Evolutionary conservation across 164 flowering plant genomes (phyloP).

Genomic region (Sedum album): DNA sequence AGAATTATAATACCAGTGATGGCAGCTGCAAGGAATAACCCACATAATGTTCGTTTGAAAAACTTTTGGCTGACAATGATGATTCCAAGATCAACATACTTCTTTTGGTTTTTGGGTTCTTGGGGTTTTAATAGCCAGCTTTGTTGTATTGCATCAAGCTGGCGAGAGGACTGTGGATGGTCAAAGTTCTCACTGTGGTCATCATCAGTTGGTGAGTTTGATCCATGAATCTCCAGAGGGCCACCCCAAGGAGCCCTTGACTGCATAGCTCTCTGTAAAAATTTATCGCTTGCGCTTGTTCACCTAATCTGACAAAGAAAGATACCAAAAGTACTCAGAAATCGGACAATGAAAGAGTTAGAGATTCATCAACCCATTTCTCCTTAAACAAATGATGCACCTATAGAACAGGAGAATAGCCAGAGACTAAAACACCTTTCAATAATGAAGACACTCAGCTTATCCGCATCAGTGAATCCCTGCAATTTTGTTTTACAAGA

Average conservation of each 20-base stretch:
- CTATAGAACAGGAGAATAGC: not conserved
- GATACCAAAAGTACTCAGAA: not conserved
- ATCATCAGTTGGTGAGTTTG: not conserved
- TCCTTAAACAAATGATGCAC: not conserved
- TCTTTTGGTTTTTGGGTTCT: constrained; percentile 3
- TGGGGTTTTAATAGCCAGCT: constrained; percentile 9
- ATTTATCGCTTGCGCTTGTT: not conserved
- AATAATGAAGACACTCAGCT: not conserved
- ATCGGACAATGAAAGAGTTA: not conserved
- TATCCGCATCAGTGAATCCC: not conserved
- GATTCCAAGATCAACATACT: constrained; percentile 10
- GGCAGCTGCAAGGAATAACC: not conserved
- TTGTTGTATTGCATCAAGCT: constrained; percentile 5
- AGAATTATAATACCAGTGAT: not conserved
- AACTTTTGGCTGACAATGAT: constrained; percentile 7
- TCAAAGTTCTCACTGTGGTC: constrained; percentile 2
- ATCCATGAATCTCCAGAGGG: not conserved
- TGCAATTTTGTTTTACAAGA: not conserved
- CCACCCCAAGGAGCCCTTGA: constrained; percentile 10
- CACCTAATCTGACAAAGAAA: not conserved
- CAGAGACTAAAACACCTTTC: not conserved
- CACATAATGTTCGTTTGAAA: not conserved
- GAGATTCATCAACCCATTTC: not conserved
- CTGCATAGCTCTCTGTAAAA: not conserved
- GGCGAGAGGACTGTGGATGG: not conserved